Conservation (phyloP, 306 rosid species). For the Quercus parvula region DNA sequence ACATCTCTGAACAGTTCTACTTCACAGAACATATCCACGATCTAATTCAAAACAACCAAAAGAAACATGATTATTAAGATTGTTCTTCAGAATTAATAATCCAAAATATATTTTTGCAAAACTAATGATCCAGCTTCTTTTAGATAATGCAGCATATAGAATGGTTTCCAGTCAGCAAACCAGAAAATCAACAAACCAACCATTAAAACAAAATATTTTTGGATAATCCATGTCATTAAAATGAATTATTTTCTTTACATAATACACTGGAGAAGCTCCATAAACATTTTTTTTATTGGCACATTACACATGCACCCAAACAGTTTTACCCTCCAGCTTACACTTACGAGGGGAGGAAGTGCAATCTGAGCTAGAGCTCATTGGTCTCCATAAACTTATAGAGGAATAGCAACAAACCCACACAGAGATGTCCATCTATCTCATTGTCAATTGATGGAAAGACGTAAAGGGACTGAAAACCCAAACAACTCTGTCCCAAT, state of each 20-base stretch:
- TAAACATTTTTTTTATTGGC: too few species aligned
- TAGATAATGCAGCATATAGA: background rate
- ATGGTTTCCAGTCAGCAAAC: background rate
- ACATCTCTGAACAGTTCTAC: slow-evolving; percentile 35
- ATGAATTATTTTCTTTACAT: background rate
- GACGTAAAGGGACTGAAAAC: background rate
- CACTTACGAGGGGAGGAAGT: too few species aligned
- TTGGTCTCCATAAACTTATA: background rate
- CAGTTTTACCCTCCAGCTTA: too few species aligned
- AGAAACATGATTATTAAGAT: background rate
- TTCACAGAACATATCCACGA: slow-evolving; percentile 29
- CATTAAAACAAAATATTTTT: background rate
- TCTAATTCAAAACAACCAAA: slow-evolving; percentile 16
- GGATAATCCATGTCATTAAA: background rate
- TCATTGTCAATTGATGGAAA: background rate
- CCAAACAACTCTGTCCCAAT: background rate
- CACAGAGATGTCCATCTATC: background rate
- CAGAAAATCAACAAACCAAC: background rate
- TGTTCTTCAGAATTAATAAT: background rate
- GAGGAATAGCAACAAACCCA: background rate
- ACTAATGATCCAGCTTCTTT: background rate
- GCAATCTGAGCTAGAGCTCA: too few species aligned
- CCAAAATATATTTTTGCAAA: background rate
- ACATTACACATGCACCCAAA: too few species aligned
- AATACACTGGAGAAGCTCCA: background rate